Conservation (phyloP, 306 rosid genomes). For the Vicia villosa region DNA sequence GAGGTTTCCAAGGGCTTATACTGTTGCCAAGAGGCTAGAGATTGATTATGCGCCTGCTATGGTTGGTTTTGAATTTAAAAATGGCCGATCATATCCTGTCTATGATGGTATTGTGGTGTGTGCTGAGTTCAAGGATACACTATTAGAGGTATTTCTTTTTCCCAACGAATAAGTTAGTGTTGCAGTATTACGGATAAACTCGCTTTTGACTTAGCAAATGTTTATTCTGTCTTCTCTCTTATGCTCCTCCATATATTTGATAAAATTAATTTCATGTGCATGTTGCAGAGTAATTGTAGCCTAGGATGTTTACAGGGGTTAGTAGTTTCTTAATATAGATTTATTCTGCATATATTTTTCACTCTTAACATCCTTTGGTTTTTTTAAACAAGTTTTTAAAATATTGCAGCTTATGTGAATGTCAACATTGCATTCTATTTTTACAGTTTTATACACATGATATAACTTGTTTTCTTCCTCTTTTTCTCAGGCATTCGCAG, state of each 20-base stretch:
- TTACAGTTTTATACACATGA: background rate
- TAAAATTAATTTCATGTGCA: conserved; percentile 10
- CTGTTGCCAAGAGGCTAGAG: conserved; percentile 79
- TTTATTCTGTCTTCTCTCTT: conserved; percentile 16
- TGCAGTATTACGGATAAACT: background rate
- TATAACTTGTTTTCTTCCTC: conserved; percentile 12
- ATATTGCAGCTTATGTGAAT: conserved; percentile 3
- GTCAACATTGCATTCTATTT: conserved; percentile 7
- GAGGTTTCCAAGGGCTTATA: conserved; percentile 69
- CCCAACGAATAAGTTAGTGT: conserved; percentile 1
- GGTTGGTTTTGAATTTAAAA: conserved; percentile 91
- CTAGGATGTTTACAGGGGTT: background rate
- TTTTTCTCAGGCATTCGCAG: conserved; percentile 66
- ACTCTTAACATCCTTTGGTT: conserved; percentile 25
- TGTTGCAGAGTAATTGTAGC: background rate
- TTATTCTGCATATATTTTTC: background rate
- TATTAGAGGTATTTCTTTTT: conserved; percentile 63
- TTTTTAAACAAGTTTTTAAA: conserved; percentile 14
- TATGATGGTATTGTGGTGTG: conserved; percentile 94
- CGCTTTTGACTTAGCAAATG: conserved; percentile 24
- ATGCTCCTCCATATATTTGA: conserved; percentile 1
- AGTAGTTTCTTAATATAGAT: conserved; percentile 4
- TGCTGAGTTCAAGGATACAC: conserved; percentile 77
- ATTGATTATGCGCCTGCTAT: conserved; percentile 95
- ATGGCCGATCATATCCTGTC: conserved; percentile 82